Conservation (phyloP, 805 yeast genomes). For the Candida sphagnicola region DNA sequence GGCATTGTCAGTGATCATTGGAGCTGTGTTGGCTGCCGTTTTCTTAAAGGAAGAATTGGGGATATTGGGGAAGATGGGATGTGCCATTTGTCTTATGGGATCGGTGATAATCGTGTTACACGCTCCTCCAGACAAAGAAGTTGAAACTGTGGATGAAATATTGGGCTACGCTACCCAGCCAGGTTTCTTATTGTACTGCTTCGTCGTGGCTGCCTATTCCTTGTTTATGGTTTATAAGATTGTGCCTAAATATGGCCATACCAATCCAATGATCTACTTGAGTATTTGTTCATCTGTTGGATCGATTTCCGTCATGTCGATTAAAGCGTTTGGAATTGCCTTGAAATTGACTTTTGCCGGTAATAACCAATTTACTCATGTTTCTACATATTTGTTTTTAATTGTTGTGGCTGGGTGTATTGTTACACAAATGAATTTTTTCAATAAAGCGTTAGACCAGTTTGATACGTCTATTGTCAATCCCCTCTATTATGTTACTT, state of each 20-base stretch:
- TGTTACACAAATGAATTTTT: slow-evolving; percentile 87
- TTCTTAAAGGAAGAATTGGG: slow-evolving; percentile 86
- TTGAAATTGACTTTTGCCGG: slow-evolving; percentile 80
- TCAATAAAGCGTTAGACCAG: slow-evolving; percentile 89
- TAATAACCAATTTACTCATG: slow-evolving; percentile 81
- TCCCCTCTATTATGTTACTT: slow-evolving; percentile 86
- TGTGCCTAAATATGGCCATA: slow-evolving; percentile 75
- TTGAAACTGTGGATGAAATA: slow-evolving; percentile 84
- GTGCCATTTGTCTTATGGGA: slow-evolving; percentile 86
- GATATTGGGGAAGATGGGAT: slow-evolving; percentile 83
- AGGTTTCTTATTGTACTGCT: slow-evolving; percentile 64
- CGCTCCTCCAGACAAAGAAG: slow-evolving; percentile 93
- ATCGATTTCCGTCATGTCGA: slow-evolving; percentile 84
- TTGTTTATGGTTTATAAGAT: slow-evolving; percentile 76
- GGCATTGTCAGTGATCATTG: slow-evolving; percentile 84
- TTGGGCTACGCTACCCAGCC: slow-evolving; percentile 76
- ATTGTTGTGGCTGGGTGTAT: slow-evolving; percentile 77
- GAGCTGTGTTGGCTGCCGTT: slow-evolving; percentile 84
- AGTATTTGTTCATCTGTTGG: slow-evolving; percentile 90
- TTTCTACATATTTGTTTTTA: slow-evolving; percentile 79
- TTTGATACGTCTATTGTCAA: slow-evolving; percentile 90
- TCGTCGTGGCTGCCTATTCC: slow-evolving; percentile 62
- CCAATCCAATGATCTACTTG: slow-evolving; percentile 84
- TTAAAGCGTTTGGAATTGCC: slow-evolving; percentile 92
- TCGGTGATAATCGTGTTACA: slow-evolving; percentile 84